Base-by-base conservation (phyloP, 805 yeast species). In the Ogataea paraovalis region DNA sequence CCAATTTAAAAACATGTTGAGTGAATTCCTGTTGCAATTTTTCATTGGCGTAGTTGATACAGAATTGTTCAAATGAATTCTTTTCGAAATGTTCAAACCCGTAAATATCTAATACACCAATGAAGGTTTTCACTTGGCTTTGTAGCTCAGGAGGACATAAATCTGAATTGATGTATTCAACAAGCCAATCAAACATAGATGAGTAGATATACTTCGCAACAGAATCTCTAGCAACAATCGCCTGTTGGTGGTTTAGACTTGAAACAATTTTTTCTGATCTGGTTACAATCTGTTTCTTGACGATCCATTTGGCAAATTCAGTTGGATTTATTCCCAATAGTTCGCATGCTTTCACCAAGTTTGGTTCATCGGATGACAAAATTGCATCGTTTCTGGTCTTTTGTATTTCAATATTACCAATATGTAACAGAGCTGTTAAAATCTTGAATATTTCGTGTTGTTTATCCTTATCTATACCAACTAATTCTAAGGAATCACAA, bases 1-100 rank as follows among this genome's bases (percentile, higher is more conserved):
- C 99, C 52, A 94, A 77, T 65, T 92, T 92, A 79, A 92, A 92
- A 45, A 92, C 97, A 61, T 92, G 97, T 72, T 90, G 97, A 61
- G 91, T 92, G 69, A 92, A 92, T 67, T 92, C 97, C 69, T 92
- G 98, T 69, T 92, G 98, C 59, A 92, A 76, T 69, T 92, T 92
- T 72, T 92, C 99, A 69, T 91, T 91, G 40, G 97, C 97, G 66
- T 91, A 91, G 67, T 91, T 91, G 69, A 91, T 91, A 73, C 99
- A 92, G 69, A 92, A 92, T 68, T 92, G 99, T 70, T 92, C 99
- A 62, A 92, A 92, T 8, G 97, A 90, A 70, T 92, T 92, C 60
- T 80, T 83, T 56, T 88, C 91, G 65, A 92, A 92, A 69, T 92
- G 97, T 69, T 92, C 99, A 66, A 92, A 92, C 21, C 99, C 99